Base-by-base conservation (phyloP, 139 green algal species). In the Trebouxia sp. region DNA sequence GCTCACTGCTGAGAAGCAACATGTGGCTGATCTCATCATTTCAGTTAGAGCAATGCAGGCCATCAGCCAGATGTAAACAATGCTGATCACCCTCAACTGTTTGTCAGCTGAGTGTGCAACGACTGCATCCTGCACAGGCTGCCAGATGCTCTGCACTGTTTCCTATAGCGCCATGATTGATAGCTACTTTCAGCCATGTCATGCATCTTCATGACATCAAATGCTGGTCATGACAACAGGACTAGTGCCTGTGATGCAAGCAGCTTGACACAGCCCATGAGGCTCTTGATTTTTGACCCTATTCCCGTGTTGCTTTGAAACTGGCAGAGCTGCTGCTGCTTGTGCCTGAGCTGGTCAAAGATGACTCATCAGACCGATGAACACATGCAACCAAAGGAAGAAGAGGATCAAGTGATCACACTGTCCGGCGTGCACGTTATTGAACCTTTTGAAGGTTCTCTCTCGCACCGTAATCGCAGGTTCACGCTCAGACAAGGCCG, bases 311-410 rank as follows among this genome's bases (percentile, higher is more conserved):
- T 53, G 47, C 47, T 17, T 53, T 1, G 1, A 53, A 6, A 53
- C 20, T 26, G 47, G 14, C 47, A 53, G 3, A 53, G 47, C 1
- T 53, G 3, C 47, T 17, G 20, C 4, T 53, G 2, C 47, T 10
- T 53, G 47, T 53, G 1, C 47, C 3, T 53, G 15, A 2, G 14
- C 20, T 14, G 11, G 10, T 45, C 26, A 39, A 20, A 15, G 24
- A 26, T 30, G 6, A 39, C 38, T 41, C 37, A 10, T 67, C 56
- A 67, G 14, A 8, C 12, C 15, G n/a, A 67, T 67, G 26, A 67
- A 67, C 56, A 67, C 56, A 67, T 39, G 24, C 28, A 30, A n/a
- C n/a, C n/a, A 67, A 39, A 72, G 28, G 62, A 72, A 72, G 62
- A 72, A 45, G 62, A 5, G 0, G 32, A 35, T 37, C 55, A 9